Base-by-base conservation (phyloP, 2,329 filamentous ascomycete species). In the Epichloe typhina region DNA sequence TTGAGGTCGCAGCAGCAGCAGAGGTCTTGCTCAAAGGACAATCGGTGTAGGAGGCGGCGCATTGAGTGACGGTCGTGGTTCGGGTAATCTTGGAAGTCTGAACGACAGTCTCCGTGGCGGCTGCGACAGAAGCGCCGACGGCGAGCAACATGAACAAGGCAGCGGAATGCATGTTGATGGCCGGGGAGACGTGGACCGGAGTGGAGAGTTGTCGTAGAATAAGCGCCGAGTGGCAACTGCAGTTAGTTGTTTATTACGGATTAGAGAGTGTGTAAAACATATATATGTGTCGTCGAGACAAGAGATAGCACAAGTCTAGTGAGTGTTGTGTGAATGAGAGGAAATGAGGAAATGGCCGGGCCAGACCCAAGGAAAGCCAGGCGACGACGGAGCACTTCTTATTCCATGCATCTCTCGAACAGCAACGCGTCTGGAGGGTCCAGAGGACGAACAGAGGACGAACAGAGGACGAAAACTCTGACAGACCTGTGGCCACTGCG, bases 61-160 rank as follows among this genome's bases (percentile, higher is more conserved):
- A 74, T 59, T 64, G 58, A 52, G 73, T 76, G 60, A 76, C 65
- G 60, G 72, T 76, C 55, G 71, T 52, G 47, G 68, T 69, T 56
- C 61, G 62, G 50, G 70, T 72, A 49, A 64, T 64, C 51, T 73
- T 76, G 15, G 69, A 68, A 50, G 73, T 76, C 52, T 66, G 49
- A 11, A 66, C 68, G 51, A 66, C 68, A 53, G 67, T 73, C 40
- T 63, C 45, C 23, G 61, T 60, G 53, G 66, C 67, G 54, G 63
- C 61, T 47, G 66, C 65, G 46, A 69, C 64, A 51, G 67, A 67
- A 62, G 66, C 64, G 53, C 63, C 58, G 56, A 66, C 66, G 58
- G 70, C 69, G 56, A 73, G 55, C 56, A 72, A 56, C 54, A 66
- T 58, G 59, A 72, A 54, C 62, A 73, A 57, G 60, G 61, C 63